Evolutionary conservation across 108 stramenopile species (phyloP).

Genomic region (Nitzschia putrida): DNA sequence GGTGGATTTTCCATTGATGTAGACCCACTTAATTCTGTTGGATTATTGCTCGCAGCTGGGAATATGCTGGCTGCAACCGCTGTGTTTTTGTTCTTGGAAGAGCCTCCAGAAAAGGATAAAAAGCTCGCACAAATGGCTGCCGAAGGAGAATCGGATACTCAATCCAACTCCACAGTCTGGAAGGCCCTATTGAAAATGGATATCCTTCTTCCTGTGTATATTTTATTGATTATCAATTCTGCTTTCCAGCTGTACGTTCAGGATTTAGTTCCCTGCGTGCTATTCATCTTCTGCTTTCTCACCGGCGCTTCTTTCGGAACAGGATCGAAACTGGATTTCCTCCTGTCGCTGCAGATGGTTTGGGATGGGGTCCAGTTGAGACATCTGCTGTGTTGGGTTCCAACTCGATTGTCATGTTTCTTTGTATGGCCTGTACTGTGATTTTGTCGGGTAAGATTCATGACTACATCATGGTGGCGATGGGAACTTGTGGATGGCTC

Average conservation of each 20-base stretch:
- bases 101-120: conserved; percentile 37
- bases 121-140: conserved; percentile 4
- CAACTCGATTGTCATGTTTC: conserved; percentile 56
- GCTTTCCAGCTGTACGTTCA: conserved; percentile 57
- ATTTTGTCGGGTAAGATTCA: conserved; percentile 22
- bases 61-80: conserved; percentile 46
- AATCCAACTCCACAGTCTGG: conserved; percentile 12
- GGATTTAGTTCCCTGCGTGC: neutral
- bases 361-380: conserved; percentile 65
- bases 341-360: conserved; percentile 56
- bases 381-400: conserved; percentile 58
- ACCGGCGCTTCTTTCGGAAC: neutral
- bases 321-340: conserved; percentile 71
- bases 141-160: neutral
- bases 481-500: conserved; percentile 21
- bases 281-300: neutral
- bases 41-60: conserved; percentile 51
- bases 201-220: conserved; percentile 59
- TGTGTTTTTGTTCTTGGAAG: conserved; percentile 56
- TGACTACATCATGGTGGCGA: conserved; percentile 22
- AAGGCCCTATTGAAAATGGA: conserved; percentile 27
- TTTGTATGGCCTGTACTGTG: conserved; percentile 41
- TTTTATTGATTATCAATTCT: conserved; percentile 66
- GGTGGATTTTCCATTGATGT: conserved; percentile 25
- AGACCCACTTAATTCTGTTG: conserved; percentile 70